A percentile compares a stretch with the other conserved stretches of the same genome.
Conservation (phyloP, 2,329 filamentous ascomycete species). For the Alternaria infectoria region DNA sequence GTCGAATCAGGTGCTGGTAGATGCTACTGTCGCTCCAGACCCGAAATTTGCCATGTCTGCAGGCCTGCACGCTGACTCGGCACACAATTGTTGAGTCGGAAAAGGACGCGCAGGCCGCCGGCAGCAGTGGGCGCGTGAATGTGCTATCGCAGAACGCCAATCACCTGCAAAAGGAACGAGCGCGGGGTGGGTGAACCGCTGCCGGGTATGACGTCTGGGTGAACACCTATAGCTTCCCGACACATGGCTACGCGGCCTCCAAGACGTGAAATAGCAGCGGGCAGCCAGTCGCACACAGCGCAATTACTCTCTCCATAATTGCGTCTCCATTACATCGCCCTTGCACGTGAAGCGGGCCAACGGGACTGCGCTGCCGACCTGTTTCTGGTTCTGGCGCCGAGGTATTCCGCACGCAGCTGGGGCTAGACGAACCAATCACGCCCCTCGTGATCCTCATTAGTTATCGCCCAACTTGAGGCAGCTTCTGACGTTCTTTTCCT, state of each 20-base stretch:
- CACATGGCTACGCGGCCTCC: neutral
- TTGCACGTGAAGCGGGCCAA: conserved; percentile 42
- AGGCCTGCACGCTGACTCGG: conserved; percentile 24
- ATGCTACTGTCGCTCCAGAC: conserved; percentile 4
- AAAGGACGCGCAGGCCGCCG: conserved; percentile 1
- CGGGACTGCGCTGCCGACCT: conserved; percentile 36
- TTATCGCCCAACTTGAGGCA: conserved; percentile 41
- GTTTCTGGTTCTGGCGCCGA: conserved; percentile 32
- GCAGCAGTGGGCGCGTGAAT: neutral
- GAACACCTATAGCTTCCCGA: neutral
- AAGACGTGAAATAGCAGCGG: neutral
- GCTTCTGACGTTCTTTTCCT: conserved; percentile 48
- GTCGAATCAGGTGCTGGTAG: conserved; percentile 2
- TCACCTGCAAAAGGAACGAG: conserved; percentile 6
- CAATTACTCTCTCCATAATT: conserved; percentile 7
- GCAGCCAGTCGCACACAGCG: neutral
- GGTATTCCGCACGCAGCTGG: conserved; percentile 35
- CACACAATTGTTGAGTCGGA: conserved; percentile 17
- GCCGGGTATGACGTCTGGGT: conserved; percentile 13
- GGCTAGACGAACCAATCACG: conserved; percentile 41
- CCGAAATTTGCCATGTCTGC: conserved; percentile 26
- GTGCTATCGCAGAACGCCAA: conserved; percentile 2
- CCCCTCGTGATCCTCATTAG: conserved; percentile 37
- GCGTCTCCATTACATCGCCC: conserved; percentile 20
- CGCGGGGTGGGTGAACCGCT: conserved; percentile 10